Conservation (phyloP, 2,329 filamentous ascomycete species). For the Penicillium sp. region DNA sequence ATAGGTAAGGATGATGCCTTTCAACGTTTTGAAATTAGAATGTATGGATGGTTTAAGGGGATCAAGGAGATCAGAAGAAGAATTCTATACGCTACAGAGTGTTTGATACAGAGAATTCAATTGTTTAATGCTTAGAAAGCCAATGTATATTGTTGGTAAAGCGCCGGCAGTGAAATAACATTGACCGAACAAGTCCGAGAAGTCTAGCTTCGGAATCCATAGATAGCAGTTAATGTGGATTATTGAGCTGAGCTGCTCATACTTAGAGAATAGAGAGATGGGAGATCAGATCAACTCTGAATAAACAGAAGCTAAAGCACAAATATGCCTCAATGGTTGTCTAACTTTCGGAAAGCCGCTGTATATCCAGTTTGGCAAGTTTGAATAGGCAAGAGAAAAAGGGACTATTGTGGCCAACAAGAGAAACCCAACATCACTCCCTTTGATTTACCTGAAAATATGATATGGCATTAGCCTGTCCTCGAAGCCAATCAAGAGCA, state of each 20-base stretch:
- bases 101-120: background rate
- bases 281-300: too few species aligned
- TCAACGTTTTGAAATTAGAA: background rate
- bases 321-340: background rate
- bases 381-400: background rate
- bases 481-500: background rate
- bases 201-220: background rate
- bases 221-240: too few species aligned
- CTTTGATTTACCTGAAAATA: background rate
- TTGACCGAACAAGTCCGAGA: background rate
- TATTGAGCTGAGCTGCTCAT: background rate
- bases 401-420: background rate
- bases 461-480: background rate
- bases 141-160: too few species aligned
- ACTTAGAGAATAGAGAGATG: too few species aligned
- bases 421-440: background rate
- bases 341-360: background rate
- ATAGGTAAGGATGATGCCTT: background rate
- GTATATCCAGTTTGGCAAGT: background rate
- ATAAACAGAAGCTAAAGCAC: background rate
- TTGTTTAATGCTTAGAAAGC: too few species aligned
- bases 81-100: background rate
- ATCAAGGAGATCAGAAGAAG: background rate
- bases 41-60: too few species aligned
- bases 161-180: too few species aligned